phyloP scores from a whole-genome alignment of 208 protist genomes.

The Trypanosoma caninum region DNA sequence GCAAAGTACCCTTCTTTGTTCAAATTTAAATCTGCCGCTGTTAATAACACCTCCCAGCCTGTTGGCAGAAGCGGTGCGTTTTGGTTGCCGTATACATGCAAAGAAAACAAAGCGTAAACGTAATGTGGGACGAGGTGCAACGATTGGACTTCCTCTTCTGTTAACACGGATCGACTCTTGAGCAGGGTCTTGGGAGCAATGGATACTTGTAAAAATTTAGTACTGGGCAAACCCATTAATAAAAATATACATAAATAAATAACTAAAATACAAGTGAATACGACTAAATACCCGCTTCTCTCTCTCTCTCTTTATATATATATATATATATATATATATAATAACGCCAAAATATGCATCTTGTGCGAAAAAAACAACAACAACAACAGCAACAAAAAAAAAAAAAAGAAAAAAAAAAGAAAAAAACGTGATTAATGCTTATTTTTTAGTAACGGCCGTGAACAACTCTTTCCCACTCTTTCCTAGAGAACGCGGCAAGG shows the following conservation, averaged over 20 bases:
- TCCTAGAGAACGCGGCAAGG: conserved; percentile 1
- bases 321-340: too few relatives aligned
- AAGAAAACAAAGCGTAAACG: conserved; percentile 72
- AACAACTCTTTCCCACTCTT: conserved; percentile 14
- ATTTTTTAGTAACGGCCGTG: too few relatives aligned
- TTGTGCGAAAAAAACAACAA: conserved; percentile 3
- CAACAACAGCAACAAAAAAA: background rate
- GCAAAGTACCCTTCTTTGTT: conserved; percentile 87
- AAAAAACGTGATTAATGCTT: background rate
- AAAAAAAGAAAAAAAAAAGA: background rate
- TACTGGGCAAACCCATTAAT: conserved; percentile 10
- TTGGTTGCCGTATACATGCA: conserved; percentile 66
- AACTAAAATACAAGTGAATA: background rate
- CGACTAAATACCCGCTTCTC: background rate
- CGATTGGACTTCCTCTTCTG: conserved; percentile 42
- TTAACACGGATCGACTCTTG: conserved; percentile 32
- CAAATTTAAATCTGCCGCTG: conserved; percentile 55
- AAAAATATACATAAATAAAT: background rate
- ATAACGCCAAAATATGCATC: too few relatives aligned
- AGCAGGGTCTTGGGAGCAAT: background rate
- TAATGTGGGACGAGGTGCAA: conserved; percentile 61
- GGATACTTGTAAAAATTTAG: background rate
- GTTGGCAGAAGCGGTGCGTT: conserved; percentile 38
- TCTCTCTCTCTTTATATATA: too few relatives aligned
- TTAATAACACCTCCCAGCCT: conserved; percentile 71